Evolutionary conservation across 306 rosid genomes (phyloP), one percentile per base, ranked within the genome.

Genomic region (Clitoria ternatea): DNA sequence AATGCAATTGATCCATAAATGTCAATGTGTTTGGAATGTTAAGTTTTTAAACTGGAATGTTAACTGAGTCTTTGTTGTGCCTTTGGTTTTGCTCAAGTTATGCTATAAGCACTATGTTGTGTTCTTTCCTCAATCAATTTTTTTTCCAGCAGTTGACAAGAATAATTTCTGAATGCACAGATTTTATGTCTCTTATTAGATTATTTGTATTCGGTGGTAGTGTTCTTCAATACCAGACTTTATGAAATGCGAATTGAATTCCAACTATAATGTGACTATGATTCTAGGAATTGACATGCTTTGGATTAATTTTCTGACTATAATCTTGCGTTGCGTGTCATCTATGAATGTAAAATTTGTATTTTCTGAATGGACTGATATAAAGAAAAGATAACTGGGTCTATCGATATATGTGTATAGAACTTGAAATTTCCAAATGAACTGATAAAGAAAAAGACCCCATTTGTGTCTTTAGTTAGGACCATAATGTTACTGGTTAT

Each of bases 1-100:
- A 67, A 20, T 75, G 59, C 9, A 26, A 30, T 30, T 66, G 54
- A 55, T 47, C 32, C 68, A 19, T 40, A 13, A 55, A 14, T 60
- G 75, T 80, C 52, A 33, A 56, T 43, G 43, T 22, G 35, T 24
- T 74, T 77, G 60, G 18, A 60, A 45, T 61, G 29, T 20, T 22
- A 10, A 30, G 52, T 39, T 57, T 61, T 60, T 27, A 23, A 77
- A 52, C 42, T 45, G 35, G 36, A 30, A 64, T 50, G 66, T 40
- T n/a, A 70, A 71, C 61, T 57, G 54, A 79, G 39, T 47, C 61
- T 57, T 54, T 57, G 11, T 76, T 49, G 33, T 74, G 67, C 71
- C 59, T 66, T 72, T 60, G 55, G 69, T 20, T 53, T 69, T 52
- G 37, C 4, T 55, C 50, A 17, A 30, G 8, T 42, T 27, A 40